Conservation (phyloP, 1,284 basidiomycete species). For the Clitocybe nebularis region DNA sequence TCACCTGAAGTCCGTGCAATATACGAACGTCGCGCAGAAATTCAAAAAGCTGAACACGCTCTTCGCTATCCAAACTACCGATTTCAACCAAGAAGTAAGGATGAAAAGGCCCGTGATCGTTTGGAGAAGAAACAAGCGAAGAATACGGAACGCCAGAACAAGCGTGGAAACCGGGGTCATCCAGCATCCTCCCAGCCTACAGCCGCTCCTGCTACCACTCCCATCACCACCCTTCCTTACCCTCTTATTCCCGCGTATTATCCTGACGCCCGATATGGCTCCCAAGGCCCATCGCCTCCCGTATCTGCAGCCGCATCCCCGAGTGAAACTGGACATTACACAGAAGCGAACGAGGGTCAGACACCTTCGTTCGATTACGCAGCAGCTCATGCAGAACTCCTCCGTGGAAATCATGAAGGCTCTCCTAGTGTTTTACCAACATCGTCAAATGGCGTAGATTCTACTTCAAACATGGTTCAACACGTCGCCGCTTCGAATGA, state of each 20-base stretch:
- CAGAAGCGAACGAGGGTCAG: background rate
- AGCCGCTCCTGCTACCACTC: background rate
- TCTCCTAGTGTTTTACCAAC: background rate
- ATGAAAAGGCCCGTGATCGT: conserved; percentile 50
- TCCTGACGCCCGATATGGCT: conserved; percentile 25
- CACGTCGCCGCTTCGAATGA: too few species aligned
- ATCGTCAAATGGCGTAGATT: background rate
- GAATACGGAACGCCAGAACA: conserved; percentile 19
- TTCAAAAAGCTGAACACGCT: conserved; percentile 66
- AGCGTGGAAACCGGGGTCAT: conserved; percentile 2
- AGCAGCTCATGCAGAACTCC: too few species aligned
- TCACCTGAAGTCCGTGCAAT: conserved; percentile 42
- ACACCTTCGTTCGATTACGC: background rate
- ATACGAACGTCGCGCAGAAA: conserved; percentile 72
- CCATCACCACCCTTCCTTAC: conserved; percentile 7
- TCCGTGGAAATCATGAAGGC: background rate
- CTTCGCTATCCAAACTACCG: conserved; percentile 67
- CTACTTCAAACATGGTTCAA: too few species aligned
- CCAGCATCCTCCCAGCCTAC: background rate
- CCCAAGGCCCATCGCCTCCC: conserved; percentile 38
- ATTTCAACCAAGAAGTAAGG: conserved; percentile 68
- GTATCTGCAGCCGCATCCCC: conserved; percentile 38
- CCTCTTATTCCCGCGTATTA: conserved; percentile 16
- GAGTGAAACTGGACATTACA: too few species aligned
- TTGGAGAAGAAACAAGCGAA: conserved; percentile 43